Evolutionary conservation across 495 filamentous ascomycete species (phyloP).

Genomic region (Glonium stellatum): DNA sequence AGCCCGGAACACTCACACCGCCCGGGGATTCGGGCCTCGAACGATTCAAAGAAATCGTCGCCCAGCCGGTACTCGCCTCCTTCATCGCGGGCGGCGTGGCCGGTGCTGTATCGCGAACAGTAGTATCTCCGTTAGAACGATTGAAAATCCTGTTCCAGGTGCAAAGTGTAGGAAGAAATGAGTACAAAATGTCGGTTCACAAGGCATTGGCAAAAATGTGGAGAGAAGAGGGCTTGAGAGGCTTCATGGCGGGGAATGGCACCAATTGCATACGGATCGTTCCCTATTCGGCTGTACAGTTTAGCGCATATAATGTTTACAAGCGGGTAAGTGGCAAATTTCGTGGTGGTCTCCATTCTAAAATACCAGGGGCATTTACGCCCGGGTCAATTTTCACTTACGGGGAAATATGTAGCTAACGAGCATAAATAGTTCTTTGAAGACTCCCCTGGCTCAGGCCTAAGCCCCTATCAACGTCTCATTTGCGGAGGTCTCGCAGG

Average conservation of each 20-base stretch:
- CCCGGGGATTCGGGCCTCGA: conserved; percentile 12
- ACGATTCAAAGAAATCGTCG: conserved; percentile 36
- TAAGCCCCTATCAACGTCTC: conserved; percentile 63
- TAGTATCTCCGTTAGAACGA: conserved; percentile 90
- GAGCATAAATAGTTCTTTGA: conserved; percentile 59
- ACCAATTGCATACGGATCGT: conserved; percentile 98
- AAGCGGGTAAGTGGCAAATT: conserved; percentile 60
- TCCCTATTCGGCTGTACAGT: conserved; percentile 95
- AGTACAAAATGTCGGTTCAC: conserved; percentile 85
- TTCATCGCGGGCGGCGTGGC: conserved; percentile 95
- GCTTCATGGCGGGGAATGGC: conserved; percentile 94
- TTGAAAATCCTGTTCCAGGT: conserved; percentile 97
- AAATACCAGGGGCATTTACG: neutral
- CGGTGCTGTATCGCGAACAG: conserved; percentile 92
- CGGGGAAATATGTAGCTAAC: neutral
- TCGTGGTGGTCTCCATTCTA: neutral
- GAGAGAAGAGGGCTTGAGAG: conserved; percentile 89
- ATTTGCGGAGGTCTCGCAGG: conserved; percentile 83
- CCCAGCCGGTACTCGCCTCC: conserved; percentile 78
- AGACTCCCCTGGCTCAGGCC: conserved; percentile 55
- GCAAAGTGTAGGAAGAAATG: conserved; percentile 80
- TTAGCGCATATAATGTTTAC: conserved; percentile 95
- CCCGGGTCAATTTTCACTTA: too few species aligned
- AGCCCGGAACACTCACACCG: conserved; percentile 13
- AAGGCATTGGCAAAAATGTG: conserved; percentile 91